These are phyloP conservation scores for Nicotiana rustica DNA, from an alignment of 305 asterid genomes.

Conservation along the genomic window DNA sequence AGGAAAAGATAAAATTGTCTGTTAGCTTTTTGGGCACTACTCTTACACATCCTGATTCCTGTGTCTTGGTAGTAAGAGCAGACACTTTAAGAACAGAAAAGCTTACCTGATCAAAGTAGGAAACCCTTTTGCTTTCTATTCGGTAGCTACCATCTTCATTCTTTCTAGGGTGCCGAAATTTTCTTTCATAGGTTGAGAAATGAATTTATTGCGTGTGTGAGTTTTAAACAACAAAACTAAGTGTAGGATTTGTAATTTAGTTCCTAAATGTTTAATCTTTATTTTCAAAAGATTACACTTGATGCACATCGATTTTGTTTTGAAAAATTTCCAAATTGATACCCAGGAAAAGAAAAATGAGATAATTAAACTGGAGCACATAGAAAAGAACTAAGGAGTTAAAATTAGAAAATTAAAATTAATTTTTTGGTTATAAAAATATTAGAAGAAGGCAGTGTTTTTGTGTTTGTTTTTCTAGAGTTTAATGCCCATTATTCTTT, in stretches of 20 bases:
- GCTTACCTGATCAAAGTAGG: not conserved
- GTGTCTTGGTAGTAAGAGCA: not conserved
- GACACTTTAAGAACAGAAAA: not conserved
- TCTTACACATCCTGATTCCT: not conserved
- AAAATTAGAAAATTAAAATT: not conserved
- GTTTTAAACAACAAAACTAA: conserved; percentile 14
- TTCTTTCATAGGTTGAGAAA: not conserved
- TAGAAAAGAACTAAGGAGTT: conserved; percentile 15
- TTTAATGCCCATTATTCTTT: not conserved
- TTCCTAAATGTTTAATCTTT: not conserved
- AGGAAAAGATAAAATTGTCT: not conserved
- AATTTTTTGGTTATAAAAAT: too few species aligned
- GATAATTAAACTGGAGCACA: conserved; percentile 4
- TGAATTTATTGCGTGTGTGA: not conserved
- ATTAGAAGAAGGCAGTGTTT: not conserved
- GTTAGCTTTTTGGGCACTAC: not conserved
- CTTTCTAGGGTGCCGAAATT: not conserved
- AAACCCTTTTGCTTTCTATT: conserved; percentile 7
- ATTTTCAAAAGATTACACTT: not conserved
- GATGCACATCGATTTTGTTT: conserved; percentile 6
- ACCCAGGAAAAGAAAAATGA: not conserved
- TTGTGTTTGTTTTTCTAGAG: not conserved
- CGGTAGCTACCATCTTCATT: conserved; percentile 1
- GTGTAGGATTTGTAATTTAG: not conserved
- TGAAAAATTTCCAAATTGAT: not conserved